phyloP scores from a whole-genome alignment of 2,329 filamentous ascomycete genomes.

The Cladophialophora chaetospira region DNA sequence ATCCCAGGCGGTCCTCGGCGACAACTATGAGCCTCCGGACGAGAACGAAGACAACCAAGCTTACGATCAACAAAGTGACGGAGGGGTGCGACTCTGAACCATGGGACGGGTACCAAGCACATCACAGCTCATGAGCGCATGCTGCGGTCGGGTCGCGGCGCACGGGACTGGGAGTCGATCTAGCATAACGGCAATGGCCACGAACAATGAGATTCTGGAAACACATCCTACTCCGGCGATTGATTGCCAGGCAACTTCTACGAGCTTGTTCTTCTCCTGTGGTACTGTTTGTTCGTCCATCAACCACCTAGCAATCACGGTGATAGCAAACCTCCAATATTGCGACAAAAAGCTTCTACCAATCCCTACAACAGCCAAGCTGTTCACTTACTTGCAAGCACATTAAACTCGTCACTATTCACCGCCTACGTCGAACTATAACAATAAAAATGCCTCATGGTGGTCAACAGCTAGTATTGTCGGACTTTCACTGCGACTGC shows the following conservation, averaged over 20 bases:
- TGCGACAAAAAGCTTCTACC: no score
- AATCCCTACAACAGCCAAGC: no score
- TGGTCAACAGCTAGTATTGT: neutral
- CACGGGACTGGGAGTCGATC: no score
- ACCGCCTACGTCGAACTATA: neutral
- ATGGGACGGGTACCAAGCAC: neutral
- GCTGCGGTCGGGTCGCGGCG: no score
- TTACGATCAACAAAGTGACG: neutral
- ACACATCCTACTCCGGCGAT: neutral
- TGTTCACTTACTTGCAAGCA: neutral
- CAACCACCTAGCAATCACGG: no score
- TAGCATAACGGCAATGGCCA: neutral
- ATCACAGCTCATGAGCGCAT: neutral
- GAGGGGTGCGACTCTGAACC: neutral
- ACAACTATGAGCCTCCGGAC: neutral
- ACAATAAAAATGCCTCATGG: neutral
- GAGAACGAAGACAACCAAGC: neutral
- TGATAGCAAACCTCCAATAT: no score
- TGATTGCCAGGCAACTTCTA: no score
- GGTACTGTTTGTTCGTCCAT: no score
- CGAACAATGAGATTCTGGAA: neutral
- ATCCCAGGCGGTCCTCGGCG: neutral
- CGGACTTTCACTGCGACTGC: neutral
- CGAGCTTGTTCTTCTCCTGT: no score
- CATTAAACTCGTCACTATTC: neutral